phyloP scores from a whole-genome alignment of 1,284 basidiomycete genomes.

The Phellopilus nigrolimitatus region DNA sequence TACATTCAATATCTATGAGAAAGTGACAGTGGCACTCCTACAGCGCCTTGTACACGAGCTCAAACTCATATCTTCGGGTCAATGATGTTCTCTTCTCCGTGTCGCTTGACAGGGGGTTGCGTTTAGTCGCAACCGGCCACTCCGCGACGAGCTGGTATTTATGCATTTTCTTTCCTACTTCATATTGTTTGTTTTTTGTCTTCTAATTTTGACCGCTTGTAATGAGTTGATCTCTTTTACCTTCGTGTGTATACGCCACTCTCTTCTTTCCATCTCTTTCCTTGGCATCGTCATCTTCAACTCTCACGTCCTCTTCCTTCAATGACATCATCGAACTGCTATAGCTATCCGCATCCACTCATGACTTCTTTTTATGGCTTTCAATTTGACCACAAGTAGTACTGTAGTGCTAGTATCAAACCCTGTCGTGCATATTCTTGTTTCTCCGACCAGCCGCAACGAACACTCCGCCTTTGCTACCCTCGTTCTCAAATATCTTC shows the following conservation, averaged over 20 bases:
- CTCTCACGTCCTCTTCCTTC: neutral
- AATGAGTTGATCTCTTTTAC: neutral
- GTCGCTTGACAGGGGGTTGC: neutral
- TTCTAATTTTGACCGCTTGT: neutral
- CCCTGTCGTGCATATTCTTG: neutral
- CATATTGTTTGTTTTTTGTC: neutral
- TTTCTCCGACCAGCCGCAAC: neutral
- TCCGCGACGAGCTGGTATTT: slow-evolving; percentile 1
- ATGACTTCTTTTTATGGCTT: neutral
- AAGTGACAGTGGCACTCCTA: neutral
- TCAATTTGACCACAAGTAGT: neutral
- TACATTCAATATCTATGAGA: neutral
- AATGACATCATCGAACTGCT: neutral
- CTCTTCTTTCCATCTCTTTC: neutral
- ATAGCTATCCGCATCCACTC: neutral
- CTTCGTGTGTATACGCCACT: neutral
- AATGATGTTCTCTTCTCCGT: neutral
- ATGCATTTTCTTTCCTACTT: neutral
- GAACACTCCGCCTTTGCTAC: neutral
- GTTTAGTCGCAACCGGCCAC: neutral
- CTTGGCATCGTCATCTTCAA: neutral
- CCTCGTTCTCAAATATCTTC: neutral
- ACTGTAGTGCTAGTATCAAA: slow-evolving; percentile 2
- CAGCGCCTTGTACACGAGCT: slow-evolving; percentile 15
- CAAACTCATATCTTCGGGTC: neutral